phyloP scores from a whole-genome alignment of 768 basidiomycete species.

The Lactifluus volemus region DNA sequence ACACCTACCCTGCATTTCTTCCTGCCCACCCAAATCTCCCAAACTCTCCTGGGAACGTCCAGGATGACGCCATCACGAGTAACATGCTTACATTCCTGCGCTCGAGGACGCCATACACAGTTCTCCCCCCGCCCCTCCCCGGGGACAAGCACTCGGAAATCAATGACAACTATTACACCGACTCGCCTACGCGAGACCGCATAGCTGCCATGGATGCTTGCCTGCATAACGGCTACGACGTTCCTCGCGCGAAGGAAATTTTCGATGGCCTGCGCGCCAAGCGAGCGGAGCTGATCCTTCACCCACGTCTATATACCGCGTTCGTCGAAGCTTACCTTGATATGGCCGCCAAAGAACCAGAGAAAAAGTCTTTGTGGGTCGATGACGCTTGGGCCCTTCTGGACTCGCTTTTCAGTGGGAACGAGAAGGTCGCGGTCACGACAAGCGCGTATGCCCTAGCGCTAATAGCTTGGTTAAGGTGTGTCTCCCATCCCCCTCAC shows the following conservation, averaged over 20 bases:
- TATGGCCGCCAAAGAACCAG: conserved; percentile 44
- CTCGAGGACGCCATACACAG: conserved; percentile 39
- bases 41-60: neutral
- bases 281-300: conserved; percentile 39
- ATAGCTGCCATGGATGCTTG: conserved; percentile 80
- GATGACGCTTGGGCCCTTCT: conserved; percentile 56
- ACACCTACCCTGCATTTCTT: conserved; percentile 35
- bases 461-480: conserved; percentile 52
- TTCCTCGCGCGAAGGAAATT: conserved; percentile 64
- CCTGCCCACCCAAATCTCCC: conserved; percentile 21
- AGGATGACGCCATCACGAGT: conserved; percentile 11
- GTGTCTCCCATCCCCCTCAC: conserved; percentile 13
- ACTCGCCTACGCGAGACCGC: conserved; percentile 58
- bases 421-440: conserved; percentile 42
- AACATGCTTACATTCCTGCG: conserved; percentile 47
- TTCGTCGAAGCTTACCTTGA: conserved; percentile 57
- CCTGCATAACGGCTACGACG: conserved; percentile 64
- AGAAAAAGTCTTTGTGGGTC: conserved; percentile 46
- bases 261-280: conserved; percentile 52
- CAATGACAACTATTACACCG: conserved; percentile 49
- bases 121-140: conserved; percentile 63
- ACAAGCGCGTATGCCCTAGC: conserved; percentile 60
- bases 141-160: conserved; percentile 31
- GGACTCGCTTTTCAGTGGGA: conserved; percentile 41
- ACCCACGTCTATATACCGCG: conserved; percentile 47